Evolutionary conservation across 495 filamentous ascomycete species (phyloP), one percentile per base, ranked within the genome.

Genomic region (Neohortaea acidophila): DNA sequence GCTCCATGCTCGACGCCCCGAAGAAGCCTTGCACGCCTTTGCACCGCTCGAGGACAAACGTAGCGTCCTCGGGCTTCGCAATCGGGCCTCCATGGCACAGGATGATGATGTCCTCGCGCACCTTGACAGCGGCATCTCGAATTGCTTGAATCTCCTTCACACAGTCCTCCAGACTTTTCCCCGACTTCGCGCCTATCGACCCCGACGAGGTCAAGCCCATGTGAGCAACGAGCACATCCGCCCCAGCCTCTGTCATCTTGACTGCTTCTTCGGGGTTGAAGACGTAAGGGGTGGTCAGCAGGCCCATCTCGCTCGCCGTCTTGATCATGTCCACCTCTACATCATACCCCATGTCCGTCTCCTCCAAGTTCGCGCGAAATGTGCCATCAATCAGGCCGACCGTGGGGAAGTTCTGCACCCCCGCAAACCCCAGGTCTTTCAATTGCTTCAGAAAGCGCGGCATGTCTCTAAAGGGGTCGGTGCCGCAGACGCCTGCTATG

Each of bases 331-430:
- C 67, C 4, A 83, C 75, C 40, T 83, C 77, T 1, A 43, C 15
- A 11, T 59, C 64, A 49, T 72, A 81, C 3, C 67, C 67, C 75
- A 81, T 83, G 12, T 68, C 76, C 4, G 77, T 81, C 52, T 79
- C 75, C 51, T 81, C 78, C 2, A 83, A 60, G 42, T 76, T 73
- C 21, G 57, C 54, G 13, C 78, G 65, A 46, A 81, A 81, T 12
- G 61, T 57, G 2, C 75, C 77, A 53, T 81, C 77, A 28, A 81
- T 73, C 6, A 81, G 56, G 0, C 77, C 77, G 4, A 82, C 77
- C 2, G 75, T 80, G 2, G 76, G 77, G 52, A 81, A 80, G 48
- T 82, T 82, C 56, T 80, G 76, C 21, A 80, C 68, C 6, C 78
- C 78, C 1, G 66, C 63, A 43, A 80, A 78, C 1, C 75, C 75